phyloP scores from a whole-genome alignment of 2,329 filamentous ascomycete genomes.

The Malbranchea cinnamomea region DNA sequence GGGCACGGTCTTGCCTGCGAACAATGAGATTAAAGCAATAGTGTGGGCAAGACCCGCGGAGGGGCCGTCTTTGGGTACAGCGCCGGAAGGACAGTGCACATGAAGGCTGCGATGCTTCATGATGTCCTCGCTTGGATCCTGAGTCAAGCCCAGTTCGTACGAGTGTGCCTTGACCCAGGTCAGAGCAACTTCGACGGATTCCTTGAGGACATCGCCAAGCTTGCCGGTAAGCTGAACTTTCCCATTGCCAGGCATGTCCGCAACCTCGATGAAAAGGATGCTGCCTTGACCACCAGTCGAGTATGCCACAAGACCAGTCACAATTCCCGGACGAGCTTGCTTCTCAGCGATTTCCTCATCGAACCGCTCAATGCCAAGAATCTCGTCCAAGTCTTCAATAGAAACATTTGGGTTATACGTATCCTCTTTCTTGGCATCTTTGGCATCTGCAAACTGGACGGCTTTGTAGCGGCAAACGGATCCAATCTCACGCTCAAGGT shows the following conservation, averaged over 20 bases:
- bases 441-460: conserved; percentile 83
- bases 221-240: conserved; percentile 92
- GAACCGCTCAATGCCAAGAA: conserved; percentile 83
- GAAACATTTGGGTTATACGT: conserved; percentile 61
- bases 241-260: conserved; percentile 88
- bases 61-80: conserved; percentile 84
- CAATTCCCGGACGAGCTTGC: conserved; percentile 67
- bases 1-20: conserved; percentile 71
- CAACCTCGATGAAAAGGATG: conserved; percentile 96
- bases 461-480: conserved; percentile 90
- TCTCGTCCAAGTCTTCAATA: conserved; percentile 70
- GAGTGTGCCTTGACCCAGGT: conserved; percentile 97
- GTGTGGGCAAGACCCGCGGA: conserved; percentile 84
- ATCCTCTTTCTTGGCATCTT: conserved; percentile 53
- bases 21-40: conserved; percentile 79
- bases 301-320: conserved; percentile 92
- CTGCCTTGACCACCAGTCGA: conserved; percentile 82
- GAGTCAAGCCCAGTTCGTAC: conserved; percentile 72
- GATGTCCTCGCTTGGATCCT: conserved; percentile 71
- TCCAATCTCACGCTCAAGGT: conserved; percentile 88
- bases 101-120: conserved; percentile 93
- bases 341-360: conserved; percentile 93
- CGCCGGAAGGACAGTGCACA: conserved; percentile 87
- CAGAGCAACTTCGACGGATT: conserved; percentile 88
- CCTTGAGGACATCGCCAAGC: conserved; percentile 90